Conservation (phyloP, 2,329 filamentous ascomycete genomes). For the Botrytis porri region DNA sequence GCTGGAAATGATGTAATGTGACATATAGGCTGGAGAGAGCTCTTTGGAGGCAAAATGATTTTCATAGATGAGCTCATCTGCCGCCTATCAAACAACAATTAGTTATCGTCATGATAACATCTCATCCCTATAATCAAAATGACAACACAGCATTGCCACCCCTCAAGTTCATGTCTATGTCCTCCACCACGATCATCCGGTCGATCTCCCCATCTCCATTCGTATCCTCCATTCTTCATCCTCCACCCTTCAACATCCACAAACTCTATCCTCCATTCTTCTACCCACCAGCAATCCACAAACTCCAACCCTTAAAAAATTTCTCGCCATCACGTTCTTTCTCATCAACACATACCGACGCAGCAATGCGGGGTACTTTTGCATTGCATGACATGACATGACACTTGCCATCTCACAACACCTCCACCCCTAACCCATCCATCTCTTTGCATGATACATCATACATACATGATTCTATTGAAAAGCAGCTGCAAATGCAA, state of each 20-base stretch:
- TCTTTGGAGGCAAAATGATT: not conserved
- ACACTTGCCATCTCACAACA: not conserved
- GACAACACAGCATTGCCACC: not conserved
- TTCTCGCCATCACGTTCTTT: slow-evolving; percentile 2
- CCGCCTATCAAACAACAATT: not conserved
- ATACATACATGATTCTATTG: slow-evolving; percentile 1
- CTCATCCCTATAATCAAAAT: not conserved
- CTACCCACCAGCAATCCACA: not conserved
- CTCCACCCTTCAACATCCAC: not conserved
- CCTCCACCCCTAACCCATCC: not conserved
- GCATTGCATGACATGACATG: not conserved
- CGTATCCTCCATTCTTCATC: not conserved
- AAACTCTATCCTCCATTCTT: not conserved
- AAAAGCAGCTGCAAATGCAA: not conserved
- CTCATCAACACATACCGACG: slow-evolving; percentile 1
- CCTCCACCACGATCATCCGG: not conserved
- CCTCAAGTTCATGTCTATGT: not conserved
- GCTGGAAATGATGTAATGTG: not conserved
- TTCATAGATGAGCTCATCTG: not conserved
- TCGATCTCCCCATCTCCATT: not conserved
- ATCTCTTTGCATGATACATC: not conserved
- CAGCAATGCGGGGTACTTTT: slow-evolving; percentile 3
- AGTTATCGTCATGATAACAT: not conserved
- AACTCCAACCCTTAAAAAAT: not conserved
- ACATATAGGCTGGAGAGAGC: not conserved